Evolutionary conservation across 108 stramenopile species (phyloP).

Genomic region (Bacterosira constricta): DNA sequence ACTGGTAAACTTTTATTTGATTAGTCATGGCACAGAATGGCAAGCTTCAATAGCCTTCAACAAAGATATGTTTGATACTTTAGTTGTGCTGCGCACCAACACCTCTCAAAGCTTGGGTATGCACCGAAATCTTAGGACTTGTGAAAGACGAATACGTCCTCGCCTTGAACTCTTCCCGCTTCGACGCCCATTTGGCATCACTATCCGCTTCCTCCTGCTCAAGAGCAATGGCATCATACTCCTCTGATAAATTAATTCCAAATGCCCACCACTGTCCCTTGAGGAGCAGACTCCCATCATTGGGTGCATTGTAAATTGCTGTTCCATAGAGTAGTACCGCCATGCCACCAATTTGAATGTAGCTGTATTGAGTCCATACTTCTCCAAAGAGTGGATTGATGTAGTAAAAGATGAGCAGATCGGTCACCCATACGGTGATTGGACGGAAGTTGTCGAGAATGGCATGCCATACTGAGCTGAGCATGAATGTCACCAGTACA

Average conservation of each 20-base stretch:
- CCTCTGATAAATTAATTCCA: constrained; percentile 60
- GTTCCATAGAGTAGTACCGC: constrained; percentile 93
- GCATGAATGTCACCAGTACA: constrained; percentile 91
- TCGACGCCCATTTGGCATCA: constrained; percentile 62
- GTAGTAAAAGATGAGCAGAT: constrained; percentile 89
- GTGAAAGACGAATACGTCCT: constrained; percentile 61
- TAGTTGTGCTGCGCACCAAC: constrained; percentile 45
- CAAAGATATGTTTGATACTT: neutral
- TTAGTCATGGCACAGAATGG: neutral
- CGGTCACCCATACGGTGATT: constrained; percentile 88
- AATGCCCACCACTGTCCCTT: constrained; percentile 76
- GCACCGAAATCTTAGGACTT: constrained; percentile 61
- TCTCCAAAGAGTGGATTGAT: constrained; percentile 84
- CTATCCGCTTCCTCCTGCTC: constrained; percentile 54
- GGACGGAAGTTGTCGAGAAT: constrained; percentile 98
- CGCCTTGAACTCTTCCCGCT: constrained; percentile 51
- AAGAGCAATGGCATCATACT: constrained; percentile 64
- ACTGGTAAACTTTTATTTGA: neutral
- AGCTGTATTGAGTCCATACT: constrained; percentile 84
- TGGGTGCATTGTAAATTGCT: constrained; percentile 94
- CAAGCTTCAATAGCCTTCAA: neutral
- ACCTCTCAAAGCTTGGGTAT: constrained; percentile 63
- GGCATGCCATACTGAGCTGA: constrained; percentile 95
- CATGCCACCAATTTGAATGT: constrained; percentile 90
- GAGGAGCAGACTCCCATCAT: constrained; percentile 79